A percentile compares a stretch with the other conserved stretches of the same genome.
phyloP scores from a whole-genome alignment of 2,329 filamentous ascomycete genomes.

The Trichoderma asperellum region DNA sequence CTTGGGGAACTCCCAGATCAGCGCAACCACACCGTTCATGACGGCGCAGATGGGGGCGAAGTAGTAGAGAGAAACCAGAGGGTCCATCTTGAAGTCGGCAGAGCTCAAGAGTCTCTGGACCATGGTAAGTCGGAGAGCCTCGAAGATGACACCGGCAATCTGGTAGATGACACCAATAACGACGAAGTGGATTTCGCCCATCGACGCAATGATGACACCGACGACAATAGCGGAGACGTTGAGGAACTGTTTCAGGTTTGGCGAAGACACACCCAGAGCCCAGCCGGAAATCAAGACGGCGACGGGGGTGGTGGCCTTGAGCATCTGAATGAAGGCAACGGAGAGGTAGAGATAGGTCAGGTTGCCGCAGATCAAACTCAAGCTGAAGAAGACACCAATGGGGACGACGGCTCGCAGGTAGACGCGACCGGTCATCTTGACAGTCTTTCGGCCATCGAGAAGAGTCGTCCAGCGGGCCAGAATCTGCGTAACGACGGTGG shows the following conservation, averaged over 20 bases:
- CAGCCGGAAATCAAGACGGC: conserved; percentile 89
- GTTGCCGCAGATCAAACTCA: conserved; percentile 96
- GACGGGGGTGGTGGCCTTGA: conserved; percentile 96
- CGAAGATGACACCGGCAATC: conserved; percentile 76
- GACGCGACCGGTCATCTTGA: conserved; percentile 95
- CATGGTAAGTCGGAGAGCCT: conserved; percentile 82
- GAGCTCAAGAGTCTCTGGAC: conserved; percentile 81
- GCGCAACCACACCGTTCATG: conserved; percentile 76
- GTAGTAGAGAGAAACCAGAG: conserved; percentile 86
- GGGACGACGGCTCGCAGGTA: conserved; percentile 93
- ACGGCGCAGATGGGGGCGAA: conserved; percentile 82
- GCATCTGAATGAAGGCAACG: conserved; percentile 98
- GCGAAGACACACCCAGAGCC: conserved; percentile 80
- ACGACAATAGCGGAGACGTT: conserved; percentile 96
- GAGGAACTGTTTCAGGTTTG: conserved; percentile 82
- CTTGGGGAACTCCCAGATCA: conserved; percentile 73
- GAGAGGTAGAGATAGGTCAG: conserved; percentile 93
- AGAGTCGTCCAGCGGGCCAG: conserved; percentile 87
- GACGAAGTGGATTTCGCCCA: conserved; percentile 95
- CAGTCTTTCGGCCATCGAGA: conserved; percentile 91
- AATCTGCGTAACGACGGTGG: conserved; percentile 91
- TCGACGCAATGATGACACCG: conserved; percentile 90
- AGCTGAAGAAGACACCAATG: conserved; percentile 92
- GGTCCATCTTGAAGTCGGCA: conserved; percentile 90
- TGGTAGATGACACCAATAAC: conserved; percentile 79